Conservation (phyloP, 768 basidiomycete species). For the Leccinum disarticulatum region DNA sequence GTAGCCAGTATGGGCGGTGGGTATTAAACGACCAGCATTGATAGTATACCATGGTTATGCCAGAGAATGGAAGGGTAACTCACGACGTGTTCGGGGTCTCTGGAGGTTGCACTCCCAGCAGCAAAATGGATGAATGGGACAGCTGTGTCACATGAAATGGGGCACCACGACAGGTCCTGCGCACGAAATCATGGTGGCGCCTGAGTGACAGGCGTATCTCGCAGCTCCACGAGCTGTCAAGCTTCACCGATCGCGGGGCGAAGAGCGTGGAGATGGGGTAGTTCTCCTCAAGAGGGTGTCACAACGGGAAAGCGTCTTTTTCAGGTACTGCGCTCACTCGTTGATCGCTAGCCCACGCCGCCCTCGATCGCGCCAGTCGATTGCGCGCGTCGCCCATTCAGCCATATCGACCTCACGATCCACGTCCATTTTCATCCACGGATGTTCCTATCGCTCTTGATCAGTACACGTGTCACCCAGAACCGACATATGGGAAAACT, state of each 20-base stretch:
- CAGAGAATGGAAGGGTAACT: neutral
- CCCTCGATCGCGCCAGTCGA: conserved; percentile 36
- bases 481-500: conserved; percentile 26
- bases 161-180: neutral
- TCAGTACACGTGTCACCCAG: conserved; percentile 2
- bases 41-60: conserved; percentile 15
- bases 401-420: conserved; percentile 77
- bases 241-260: conserved; percentile 25
- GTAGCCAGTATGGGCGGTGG: conserved; percentile 12
- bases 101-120: neutral
- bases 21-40: conserved; percentile 32
- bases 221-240: conserved; percentile 1
- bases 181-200: neutral
- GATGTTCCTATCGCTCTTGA: conserved; percentile 54
- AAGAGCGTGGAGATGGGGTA: conserved; percentile 21
- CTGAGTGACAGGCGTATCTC: conserved; percentile 4
- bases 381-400: conserved; percentile 70
- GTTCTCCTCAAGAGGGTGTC: conserved; percentile 18
- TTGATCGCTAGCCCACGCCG: conserved; percentile 18
- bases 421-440: conserved; percentile 67
- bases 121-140: neutral
- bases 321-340: conserved; percentile 22
- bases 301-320: conserved; percentile 6
- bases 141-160: neutral
- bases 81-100: neutral